Percentiles rank a stretch among this genome's conserved stretches.
Evolutionary conservation across 192 early-diverging fungal genomes (phyloP).

Genomic region (Spinellus fusiger): DNA sequence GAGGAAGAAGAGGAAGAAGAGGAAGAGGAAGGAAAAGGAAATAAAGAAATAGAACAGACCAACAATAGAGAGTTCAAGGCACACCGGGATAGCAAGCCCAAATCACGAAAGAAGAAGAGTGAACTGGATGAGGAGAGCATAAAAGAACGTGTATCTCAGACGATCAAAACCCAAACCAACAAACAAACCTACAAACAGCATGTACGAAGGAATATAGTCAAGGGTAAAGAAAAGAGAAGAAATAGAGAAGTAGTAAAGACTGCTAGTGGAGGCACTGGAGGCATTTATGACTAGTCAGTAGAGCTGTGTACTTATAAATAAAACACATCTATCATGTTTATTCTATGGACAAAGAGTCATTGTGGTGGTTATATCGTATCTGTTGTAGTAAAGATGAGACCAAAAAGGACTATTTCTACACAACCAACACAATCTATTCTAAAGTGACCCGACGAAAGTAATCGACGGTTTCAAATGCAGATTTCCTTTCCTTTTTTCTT

Average conservation of each 20-base stretch:
- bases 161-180: conserved; percentile 26
- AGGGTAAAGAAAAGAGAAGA: conserved; percentile 49
- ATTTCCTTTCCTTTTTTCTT: too few relatives aligned
- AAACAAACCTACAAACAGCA: conserved; percentile 27
- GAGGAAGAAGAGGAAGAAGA: conserved; percentile 8
- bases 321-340: too few relatives aligned
- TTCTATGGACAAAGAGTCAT: too few relatives aligned
- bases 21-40: not conserved
- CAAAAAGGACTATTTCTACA: too few relatives aligned
- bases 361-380: too few relatives aligned
- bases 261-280: conserved; percentile 21
- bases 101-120: conserved; percentile 5
- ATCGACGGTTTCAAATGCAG: too few relatives aligned
- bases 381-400: too few relatives aligned
- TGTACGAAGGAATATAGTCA: conserved; percentile 39
- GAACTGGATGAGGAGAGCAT: conserved; percentile 38
- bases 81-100: conserved; percentile 38
- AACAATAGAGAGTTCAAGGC: conserved; percentile 49
- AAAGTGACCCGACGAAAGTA: too few relatives aligned
- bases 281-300: conserved; percentile 25
- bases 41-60: conserved; percentile 13
- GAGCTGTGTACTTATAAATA: too few relatives aligned
- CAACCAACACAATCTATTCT: too few relatives aligned
- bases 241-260: conserved; percentile 26
- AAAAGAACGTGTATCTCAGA: conserved; percentile 44